Base-by-base conservation (phyloP, 345 rosid species). In the Crucihimalaya himalaica region DNA sequence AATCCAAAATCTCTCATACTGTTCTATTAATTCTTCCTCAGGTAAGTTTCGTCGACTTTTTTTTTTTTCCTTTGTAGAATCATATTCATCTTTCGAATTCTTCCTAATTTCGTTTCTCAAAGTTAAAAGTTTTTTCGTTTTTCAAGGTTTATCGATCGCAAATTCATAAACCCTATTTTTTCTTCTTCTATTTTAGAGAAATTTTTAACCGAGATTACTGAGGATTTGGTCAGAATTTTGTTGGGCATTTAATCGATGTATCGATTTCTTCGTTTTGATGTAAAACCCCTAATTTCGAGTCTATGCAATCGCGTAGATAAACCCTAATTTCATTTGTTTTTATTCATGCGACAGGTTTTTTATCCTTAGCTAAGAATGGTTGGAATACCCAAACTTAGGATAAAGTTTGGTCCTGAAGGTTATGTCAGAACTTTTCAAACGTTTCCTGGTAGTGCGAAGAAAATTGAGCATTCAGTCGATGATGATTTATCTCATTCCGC, bases 401-500 rank as follows among this genome's bases (percentile, higher is more conserved):
- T 86, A 47, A 93, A 88, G 71, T 79, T 89, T 63, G 71, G 91
- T 7, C 56, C 78, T 56, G 83, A 78, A 66, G 80, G 78, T 5
- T 47, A 47, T 28, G 46, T 67, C 51, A 68, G 34, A 75, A 43
- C 48, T 12, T 68, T 28, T 37, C 62, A 59, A 28, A 20, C 3
- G 23, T 25, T 58, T 13, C 11, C 53, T 4, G 69, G 76, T 71
- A 46, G 18, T 35, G 37, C 77, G 48, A 54, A 75, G 59, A 55
- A 58, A 71, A 32, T 40, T 37, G 29, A 53, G 79, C 2, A 21
- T 29, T 16, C 78, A 5, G 21, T 62, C n/a, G 63, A 40, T 7
- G 75, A 76, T 66, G 75, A 21, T 57, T 8, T 51, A 28, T 70
- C 43, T 50, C 64, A 34, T 55, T 68, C 68, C 37, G 43, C 34